phyloP scores from a whole-genome alignment of 2,329 filamentous ascomycete genomes.

The Botrytis pseudocinerea region DNA sequence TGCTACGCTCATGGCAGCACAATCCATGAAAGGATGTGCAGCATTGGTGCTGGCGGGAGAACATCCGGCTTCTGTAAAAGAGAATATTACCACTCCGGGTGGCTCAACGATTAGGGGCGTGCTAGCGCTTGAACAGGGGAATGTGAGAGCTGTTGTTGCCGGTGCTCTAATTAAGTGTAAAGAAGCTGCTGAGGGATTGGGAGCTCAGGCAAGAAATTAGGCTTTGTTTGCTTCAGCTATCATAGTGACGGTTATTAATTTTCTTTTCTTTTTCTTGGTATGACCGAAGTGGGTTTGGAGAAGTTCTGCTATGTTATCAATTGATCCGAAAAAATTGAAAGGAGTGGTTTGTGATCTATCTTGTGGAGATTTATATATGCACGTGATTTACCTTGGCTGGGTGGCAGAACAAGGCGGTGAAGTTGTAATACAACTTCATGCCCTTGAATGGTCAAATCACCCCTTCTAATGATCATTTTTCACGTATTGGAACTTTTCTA shows the following conservation, averaged over 20 bases:
- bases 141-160: conserved; percentile 17
- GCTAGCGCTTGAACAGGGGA: conserved; percentile 14
- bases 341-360: background rate
- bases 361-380: background rate
- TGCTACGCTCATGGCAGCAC: conserved; percentile 42
- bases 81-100: conserved; percentile 41
- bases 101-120: conserved; percentile 17
- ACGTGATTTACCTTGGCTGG: background rate
- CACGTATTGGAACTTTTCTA: background rate
- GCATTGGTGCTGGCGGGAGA: conserved; percentile 50
- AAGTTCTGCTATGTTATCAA: background rate
- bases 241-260: background rate
- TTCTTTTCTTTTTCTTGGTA: background rate
- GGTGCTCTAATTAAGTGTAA: conserved; percentile 17
- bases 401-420: conserved; percentile 3
- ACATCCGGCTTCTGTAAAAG: conserved; percentile 53
- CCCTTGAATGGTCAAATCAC: background rate
- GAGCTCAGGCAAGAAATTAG: conserved; percentile 2
- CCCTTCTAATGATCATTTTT: background rate
- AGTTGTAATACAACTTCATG: background rate
- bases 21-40: conserved; percentile 55
- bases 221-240: background rate
- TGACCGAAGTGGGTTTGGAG: background rate
- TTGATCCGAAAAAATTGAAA: background rate
- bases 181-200: conserved; percentile 18